Conservation (phyloP, 1,284 basidiomycete genomes). For the Calocybe gambosa region DNA sequence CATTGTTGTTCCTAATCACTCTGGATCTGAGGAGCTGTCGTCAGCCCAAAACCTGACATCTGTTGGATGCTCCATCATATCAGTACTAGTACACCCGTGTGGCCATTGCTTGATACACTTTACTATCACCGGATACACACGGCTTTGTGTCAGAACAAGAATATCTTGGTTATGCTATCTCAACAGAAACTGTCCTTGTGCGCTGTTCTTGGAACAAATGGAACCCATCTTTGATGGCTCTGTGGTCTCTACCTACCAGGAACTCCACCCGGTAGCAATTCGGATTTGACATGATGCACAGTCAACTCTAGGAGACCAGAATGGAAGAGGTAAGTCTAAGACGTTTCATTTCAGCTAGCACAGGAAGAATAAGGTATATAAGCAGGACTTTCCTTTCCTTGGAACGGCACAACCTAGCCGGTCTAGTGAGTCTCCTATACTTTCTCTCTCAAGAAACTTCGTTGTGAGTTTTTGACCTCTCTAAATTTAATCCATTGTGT, state of each 20-base stretch:
- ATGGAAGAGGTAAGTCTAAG: not conserved
- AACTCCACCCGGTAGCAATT: not conserved
- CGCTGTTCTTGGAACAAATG: too few relatives aligned
- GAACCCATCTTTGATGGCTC: not conserved
- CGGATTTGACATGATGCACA: not conserved
- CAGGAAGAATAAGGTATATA: not conserved
- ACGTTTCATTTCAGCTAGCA: not conserved
- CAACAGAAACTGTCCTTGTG: too few relatives aligned
- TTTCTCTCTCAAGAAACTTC: not conserved
- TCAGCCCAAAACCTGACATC: too few relatives aligned
- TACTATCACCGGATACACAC: too few relatives aligned
- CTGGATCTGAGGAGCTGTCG: too few relatives aligned
- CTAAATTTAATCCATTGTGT: not conserved
- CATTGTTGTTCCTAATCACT: too few relatives aligned
- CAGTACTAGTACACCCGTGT: too few relatives aligned
- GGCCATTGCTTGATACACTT: too few relatives aligned
- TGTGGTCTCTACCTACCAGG: not conserved
- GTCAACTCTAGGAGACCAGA: not conserved
- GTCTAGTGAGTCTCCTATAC: not conserved
- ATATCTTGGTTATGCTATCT: too few relatives aligned
- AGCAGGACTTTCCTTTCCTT: not conserved
- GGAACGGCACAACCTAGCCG: not conserved
- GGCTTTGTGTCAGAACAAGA: too few relatives aligned
- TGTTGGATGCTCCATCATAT: too few relatives aligned
- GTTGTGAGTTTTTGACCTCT: not conserved